Evolutionary conservation across 306 rosid genomes (phyloP), one percentile per base, ranked within the genome.

Genomic region (Cicer bijugum): DNA sequence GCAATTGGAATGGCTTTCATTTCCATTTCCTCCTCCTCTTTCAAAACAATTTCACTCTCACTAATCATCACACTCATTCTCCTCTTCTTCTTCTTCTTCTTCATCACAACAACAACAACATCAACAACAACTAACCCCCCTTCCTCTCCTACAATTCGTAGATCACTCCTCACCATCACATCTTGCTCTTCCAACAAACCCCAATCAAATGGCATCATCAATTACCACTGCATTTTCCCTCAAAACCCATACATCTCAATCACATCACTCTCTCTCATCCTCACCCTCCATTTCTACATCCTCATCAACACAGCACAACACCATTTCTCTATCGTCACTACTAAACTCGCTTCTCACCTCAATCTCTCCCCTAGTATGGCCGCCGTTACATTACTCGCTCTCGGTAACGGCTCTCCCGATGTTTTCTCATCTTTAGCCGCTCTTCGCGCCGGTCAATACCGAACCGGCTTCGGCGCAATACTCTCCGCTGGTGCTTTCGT

Each of bases 371-470:
- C 97, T 2, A 79, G 84, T 75, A 91, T 94, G 94, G 98, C 88
- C 43, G 97, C 97, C 20, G 98, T 94, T 17, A 94, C 98, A 0
- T 91, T 94, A 60, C 77, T 94, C 38, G 86, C 97, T 1, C 86
- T 94, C 58, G 98, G 98, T 58, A 94, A 94, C 80, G 97, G 98
- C 39, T 90, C 96, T 1, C 97, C 98, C 9, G 98, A 89, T 78
- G 94, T 94, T 19, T 91, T 94, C 68, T 77, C 92, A 5, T 94
- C 98, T 28, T 86, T 87, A 50, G 95, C 96, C 42, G 98, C 97
- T 12, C 89, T 94, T 62, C 91, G 95, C n/a, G 55, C 84, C 1
- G 98, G 96, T 2, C 88, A 91, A 0, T 85, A 84, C 74, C 86
- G 95, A 20, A 89, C 98, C n/a, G 98, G 97, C 8, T 78, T 94